phyloP scores from a whole-genome alignment of 371 early-diverging fungal species.

The Mucor irregularis region DNA sequence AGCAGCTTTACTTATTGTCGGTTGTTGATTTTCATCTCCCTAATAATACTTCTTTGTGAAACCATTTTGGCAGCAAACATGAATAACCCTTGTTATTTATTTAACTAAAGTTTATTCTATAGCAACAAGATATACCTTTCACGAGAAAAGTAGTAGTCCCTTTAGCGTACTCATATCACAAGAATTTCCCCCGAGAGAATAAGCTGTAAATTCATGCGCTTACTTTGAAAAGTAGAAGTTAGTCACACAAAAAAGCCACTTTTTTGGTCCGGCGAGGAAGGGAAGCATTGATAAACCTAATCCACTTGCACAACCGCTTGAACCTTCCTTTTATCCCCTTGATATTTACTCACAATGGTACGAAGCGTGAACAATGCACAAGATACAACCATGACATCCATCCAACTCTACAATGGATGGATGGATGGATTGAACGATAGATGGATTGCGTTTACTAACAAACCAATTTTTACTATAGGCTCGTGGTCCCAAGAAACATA shows the following conservation, averaged over 20 bases:
- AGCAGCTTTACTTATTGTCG: too few species aligned
- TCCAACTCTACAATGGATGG: background rate
- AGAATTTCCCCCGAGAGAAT: too few species aligned
- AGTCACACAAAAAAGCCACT: background rate
- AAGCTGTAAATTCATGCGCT: too few species aligned
- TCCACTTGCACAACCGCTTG: background rate
- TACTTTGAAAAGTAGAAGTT: too few species aligned
- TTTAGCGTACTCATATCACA: too few species aligned
- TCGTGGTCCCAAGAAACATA: conserved; percentile 99
- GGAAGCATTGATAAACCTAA: background rate
- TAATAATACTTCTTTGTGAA: too few species aligned
- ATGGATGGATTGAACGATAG: conserved; percentile 26
- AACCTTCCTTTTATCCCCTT: conserved; percentile 31
- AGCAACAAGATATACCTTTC: too few species aligned
- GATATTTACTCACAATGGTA: conserved; percentile 39
- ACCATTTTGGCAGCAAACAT: too few species aligned
- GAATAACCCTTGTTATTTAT: too few species aligned
- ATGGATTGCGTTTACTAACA: background rate
- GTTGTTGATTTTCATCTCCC: too few species aligned
- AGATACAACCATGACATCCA: background rate
- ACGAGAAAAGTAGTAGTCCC: too few species aligned
- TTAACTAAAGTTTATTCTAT: too few species aligned
- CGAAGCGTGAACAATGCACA: background rate
- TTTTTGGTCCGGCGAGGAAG: background rate
- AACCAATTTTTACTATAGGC: conserved; percentile 56